Conservation (phyloP, 192 early-diverging fungal species). For the Coemansia sp. region DNA sequence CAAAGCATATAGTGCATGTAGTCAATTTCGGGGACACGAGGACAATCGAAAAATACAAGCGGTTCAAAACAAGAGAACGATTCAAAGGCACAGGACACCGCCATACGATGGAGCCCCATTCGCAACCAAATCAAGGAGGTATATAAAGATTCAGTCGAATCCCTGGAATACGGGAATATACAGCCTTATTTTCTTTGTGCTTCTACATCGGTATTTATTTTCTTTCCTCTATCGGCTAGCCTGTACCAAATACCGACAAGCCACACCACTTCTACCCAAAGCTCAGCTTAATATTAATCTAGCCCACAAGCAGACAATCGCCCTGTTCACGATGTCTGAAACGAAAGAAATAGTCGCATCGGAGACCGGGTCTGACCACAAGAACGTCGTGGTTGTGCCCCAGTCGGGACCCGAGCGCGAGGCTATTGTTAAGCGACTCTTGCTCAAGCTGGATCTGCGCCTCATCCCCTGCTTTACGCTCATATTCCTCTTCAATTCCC, state of each 20-base stretch:
- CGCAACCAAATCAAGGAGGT: background rate
- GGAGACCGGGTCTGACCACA: background rate
- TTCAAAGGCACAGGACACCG: too few species aligned
- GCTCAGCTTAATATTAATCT: background rate
- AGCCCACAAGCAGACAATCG: too few species aligned
- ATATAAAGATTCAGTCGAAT: background rate
- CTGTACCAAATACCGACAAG: too few species aligned
- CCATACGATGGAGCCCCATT: too few species aligned
- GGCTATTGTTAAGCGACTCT: slow-evolving; percentile 42
- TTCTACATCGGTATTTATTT: background rate
- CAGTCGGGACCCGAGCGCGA: slow-evolving; percentile 46
- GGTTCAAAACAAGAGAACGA: too few species aligned
- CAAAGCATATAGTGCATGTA: background rate
- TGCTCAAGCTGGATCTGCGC: slow-evolving; percentile 58
- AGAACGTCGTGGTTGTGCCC: slow-evolving; percentile 21
- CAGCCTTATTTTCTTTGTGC: background rate
- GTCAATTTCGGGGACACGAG: background rate
- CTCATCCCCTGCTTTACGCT: slow-evolving; percentile 62
- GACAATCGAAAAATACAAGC: background rate
- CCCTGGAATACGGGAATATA: background rate
- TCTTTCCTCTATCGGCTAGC: background rate
- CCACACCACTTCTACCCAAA: background rate
- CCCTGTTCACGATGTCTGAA: background rate
- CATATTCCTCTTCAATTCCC: slow-evolving; percentile 66
- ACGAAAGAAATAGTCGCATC: background rate